Percentiles rank a stretch among this genome's conserved stretches.
Evolutionary conservation across 148 eudicot genomes (phyloP).

Genomic region (Chenopodium berlandieri): DNA sequence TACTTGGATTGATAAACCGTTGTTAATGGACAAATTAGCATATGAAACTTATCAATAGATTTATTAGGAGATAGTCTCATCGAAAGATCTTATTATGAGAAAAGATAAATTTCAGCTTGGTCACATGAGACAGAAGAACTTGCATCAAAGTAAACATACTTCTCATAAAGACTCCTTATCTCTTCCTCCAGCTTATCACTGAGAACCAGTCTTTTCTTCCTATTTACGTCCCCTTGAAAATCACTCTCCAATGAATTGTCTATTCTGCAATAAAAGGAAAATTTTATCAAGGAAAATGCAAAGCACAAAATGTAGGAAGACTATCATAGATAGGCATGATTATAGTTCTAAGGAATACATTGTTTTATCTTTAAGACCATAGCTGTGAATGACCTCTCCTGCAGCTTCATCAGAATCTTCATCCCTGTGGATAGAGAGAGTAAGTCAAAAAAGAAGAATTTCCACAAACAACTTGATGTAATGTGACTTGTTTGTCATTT

Average conservation of each 20-base stretch:
- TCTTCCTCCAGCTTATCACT: conserved; percentile 54
- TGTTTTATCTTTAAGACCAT: conserved; percentile 27
- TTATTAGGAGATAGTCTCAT: background rate
- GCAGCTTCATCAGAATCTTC: conserved; percentile 35
- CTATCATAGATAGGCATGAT: background rate
- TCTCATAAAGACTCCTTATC: conserved; percentile 58
- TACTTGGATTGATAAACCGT: background rate
- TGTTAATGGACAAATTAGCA: background rate
- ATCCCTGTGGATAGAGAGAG: conserved; percentile 35
- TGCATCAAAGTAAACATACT: conserved; percentile 40
- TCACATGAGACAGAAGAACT: background rate
- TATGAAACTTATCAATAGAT: background rate
- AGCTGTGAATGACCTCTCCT: conserved; percentile 23
- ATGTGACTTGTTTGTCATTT: background rate
- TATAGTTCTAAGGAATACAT: conserved; percentile 32
- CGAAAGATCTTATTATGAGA: background rate
- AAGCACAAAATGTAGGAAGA: background rate
- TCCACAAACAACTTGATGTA: background rate
- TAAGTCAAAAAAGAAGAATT: conserved; percentile 3
- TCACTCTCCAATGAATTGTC: conserved; percentile 31
- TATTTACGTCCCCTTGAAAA: conserved; percentile 33
- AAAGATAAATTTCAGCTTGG: background rate
- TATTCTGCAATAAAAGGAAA: conserved; percentile 43
- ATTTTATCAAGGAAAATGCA: conserved; percentile 14
- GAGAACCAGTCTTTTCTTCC: conserved; percentile 53